Evolutionary conservation across 495 filamentous ascomycete species (phyloP).

Genomic region (Friedmanniomyces simplex): DNA sequence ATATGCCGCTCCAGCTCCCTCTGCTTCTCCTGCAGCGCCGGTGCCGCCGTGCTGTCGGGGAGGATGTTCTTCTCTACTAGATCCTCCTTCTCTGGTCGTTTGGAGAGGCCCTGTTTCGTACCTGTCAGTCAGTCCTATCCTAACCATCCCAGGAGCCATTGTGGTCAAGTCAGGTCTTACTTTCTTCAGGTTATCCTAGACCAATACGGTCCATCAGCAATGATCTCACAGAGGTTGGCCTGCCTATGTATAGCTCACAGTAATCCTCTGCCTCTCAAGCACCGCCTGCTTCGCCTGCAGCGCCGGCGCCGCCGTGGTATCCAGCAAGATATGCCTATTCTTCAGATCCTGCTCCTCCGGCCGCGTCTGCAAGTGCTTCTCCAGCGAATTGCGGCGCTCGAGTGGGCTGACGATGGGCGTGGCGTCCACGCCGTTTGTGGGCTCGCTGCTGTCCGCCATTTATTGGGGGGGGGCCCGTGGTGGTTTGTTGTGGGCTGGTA

Average conservation of each 20-base stretch:
- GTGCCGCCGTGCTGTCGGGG: conserved; percentile 61
- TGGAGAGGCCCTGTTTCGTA: conserved; percentile 39
- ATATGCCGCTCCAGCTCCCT: conserved; percentile 75
- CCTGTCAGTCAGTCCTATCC: neutral
- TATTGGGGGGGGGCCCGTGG: too few species aligned
- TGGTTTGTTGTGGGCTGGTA: too few species aligned
- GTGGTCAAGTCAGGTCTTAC: neutral
- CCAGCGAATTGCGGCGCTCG: conserved; percentile 72
- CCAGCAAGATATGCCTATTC: conserved; percentile 60
- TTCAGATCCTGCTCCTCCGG: conserved; percentile 62
- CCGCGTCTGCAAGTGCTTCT: conserved; percentile 9
- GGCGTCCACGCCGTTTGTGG: too few species aligned
- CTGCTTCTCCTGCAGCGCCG: conserved; percentile 64
- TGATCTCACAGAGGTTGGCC: neutral
- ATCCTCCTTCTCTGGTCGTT: conserved; percentile 53
- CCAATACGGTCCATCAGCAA: neutral
- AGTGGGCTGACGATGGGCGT: too few species aligned
- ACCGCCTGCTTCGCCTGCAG: conserved; percentile 52
- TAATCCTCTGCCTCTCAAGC: conserved; percentile 53
- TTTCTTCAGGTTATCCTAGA: conserved; percentile 52
- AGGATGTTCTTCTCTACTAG: conserved; percentile 80
- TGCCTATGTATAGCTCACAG: conserved; percentile 22
- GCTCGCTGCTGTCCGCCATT: too few species aligned
- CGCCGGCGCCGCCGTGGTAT: conserved; percentile 60
- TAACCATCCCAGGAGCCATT: neutral